A percentile compares a stretch with the other conserved stretches of the same genome.
These are phyloP conservation scores for Lactarius trivialis DNA, from an alignment of 768 basidiomycete genomes.

Conservation along the genomic window DNA sequence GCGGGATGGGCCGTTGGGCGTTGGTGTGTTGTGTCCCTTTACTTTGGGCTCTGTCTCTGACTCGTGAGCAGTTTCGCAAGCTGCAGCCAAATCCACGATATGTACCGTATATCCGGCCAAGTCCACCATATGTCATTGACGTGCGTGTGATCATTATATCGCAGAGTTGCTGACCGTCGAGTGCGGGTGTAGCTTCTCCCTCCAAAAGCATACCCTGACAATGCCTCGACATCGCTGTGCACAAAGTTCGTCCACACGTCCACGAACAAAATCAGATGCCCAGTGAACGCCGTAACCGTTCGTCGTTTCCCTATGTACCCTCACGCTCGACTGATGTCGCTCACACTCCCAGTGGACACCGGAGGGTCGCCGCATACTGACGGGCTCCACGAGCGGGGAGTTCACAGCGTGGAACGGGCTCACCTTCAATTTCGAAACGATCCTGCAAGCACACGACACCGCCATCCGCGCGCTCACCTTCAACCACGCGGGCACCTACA, in stretches of 20 bases:
- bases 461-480: constrained; percentile 87
- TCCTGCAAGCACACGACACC: constrained; percentile 96
- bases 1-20: constrained; percentile 79
- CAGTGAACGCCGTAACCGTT: constrained; percentile 92
- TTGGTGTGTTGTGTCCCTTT: constrained; percentile 41
- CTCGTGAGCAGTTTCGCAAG: constrained; percentile 53
- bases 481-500: constrained; percentile 88
- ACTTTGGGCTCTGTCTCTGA: not conserved
- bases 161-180: constrained; percentile 18
- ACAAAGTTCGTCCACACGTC: constrained; percentile 98
- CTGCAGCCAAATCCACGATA: constrained; percentile 74
- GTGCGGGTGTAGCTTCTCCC: constrained; percentile 66
- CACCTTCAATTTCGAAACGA: constrained; percentile 99
- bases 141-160: constrained; percentile 40
- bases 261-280: constrained; percentile 96
- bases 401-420: constrained; percentile 99
- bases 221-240: constrained; percentile 88
- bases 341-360: constrained; percentile 77
- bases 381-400: constrained; percentile 94
- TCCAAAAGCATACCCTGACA: constrained; percentile 85
- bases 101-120: constrained; percentile 72
- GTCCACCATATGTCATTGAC: constrained; percentile 83
- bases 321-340: constrained; percentile 1
- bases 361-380: constrained; percentile 86
- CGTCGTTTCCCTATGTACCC: constrained; percentile 30